Base-by-base conservation (phyloP, 257 asterid species). In the Nemophila menziesii region DNA sequence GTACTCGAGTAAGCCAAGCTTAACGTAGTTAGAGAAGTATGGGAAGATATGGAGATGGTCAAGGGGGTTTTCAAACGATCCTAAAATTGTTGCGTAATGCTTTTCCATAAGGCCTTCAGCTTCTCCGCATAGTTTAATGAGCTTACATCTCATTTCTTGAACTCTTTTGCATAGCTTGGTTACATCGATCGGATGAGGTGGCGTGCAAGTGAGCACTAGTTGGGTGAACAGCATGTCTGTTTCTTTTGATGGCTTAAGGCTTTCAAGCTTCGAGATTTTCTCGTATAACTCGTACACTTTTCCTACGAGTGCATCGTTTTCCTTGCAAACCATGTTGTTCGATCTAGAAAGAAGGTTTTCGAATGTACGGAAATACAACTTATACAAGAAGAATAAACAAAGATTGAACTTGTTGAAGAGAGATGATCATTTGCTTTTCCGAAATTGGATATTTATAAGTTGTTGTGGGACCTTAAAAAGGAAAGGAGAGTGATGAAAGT, bases 41-140 rank as follows among this genome's bases (percentile, higher is more conserved):
- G 96, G 96, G 36, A 82, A 86, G 36, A 74, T 46, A 23, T 57
- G 5, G 36, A 86, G 80, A 58, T 70, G 81, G 40, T 70, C 52
- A 38, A 82, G 82, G 14, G 97, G 97, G 42, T 45, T 48, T 4
- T 63, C 52, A 48, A 51, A 50, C 8, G 83, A 22, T 12, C 55
- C 77, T 21, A 86, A 66, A 52, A 77, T 42, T 0, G 74, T 45
- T 5, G 94, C 68, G 68, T 54, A 77, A 57, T 82, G 97, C 10
- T 43, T 49, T 52, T 86, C 97, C 5, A 86, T 53, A 8, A 69
- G 72, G n/a, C 87, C 86, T 58, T 86, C 97, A 5, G 97, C 94
- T 11, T 55, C 64, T 39, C 82, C 94, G 58, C 87, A 77, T 10
- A 82, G 71, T 16, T n/a, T 29, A 22, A 86, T 86, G 54, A 86